These are phyloP conservation scores for Ajuga reptans DNA, from an alignment of 305 asterid species.

Conservation along the genomic window DNA sequence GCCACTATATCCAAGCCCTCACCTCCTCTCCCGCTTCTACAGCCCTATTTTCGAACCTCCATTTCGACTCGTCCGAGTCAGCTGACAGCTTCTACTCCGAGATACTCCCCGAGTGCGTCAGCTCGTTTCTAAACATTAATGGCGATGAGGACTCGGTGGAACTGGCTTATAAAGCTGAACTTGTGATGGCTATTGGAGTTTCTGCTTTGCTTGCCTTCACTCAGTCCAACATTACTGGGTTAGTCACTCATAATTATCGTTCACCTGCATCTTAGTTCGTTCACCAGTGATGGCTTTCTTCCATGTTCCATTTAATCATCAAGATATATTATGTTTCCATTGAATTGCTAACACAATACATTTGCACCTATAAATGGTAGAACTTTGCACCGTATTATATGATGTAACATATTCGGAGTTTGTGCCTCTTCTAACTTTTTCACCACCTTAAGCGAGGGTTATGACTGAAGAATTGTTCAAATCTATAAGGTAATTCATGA, in stretches of 20 bases:
- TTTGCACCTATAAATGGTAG: background rate
- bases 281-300: background rate
- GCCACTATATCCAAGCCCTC: constrained; percentile 43
- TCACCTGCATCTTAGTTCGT: background rate
- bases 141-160: constrained; percentile 21
- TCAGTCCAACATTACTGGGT: constrained; percentile 78
- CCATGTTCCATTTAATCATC: background rate
- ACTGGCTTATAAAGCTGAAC: constrained; percentile 38
- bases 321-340: background rate
- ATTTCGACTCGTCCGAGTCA: constrained; percentile 29
- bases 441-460: background rate
- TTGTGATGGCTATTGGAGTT: constrained; percentile 65
- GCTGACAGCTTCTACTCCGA: constrained; percentile 41
- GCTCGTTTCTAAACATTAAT: constrained; percentile 33
- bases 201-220: constrained; percentile 68
- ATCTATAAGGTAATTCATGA: background rate
- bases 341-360: background rate
- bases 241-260: constrained; percentile 17
- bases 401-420: background rate
- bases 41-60: constrained; percentile 33
- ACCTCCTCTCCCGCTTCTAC: constrained; percentile 34
- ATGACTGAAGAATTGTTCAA: background rate
- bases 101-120: constrained; percentile 39
- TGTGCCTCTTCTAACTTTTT: background rate
- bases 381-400: background rate